These are phyloP conservation scores for Ramalina intermedia DNA, from an alignment of 495 filamentous ascomycete species.

Conservation along the genomic window DNA sequence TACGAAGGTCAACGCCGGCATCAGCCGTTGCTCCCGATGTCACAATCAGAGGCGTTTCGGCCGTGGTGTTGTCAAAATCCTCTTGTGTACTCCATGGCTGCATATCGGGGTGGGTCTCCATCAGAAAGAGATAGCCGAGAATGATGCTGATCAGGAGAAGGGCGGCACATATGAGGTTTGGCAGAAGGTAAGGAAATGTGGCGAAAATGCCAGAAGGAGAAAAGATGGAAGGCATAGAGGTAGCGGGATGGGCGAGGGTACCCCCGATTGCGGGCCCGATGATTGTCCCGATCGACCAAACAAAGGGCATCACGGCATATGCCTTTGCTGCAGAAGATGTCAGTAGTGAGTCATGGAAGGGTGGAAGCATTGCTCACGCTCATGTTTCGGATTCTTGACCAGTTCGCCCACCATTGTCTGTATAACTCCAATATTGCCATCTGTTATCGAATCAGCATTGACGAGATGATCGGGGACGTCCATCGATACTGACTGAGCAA, in stretches of 20 bases:
- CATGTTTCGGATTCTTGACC: constrained; percentile 64
- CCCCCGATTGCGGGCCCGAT: constrained; percentile 73
- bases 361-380: constrained; percentile 43
- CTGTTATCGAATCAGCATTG: neutral
- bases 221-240: constrained; percentile 51
- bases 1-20: constrained; percentile 52
- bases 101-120: constrained; percentile 73
- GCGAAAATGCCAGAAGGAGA: constrained; percentile 49
- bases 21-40: constrained; percentile 56
- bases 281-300: constrained; percentile 77
- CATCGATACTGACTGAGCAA: constrained; percentile 35
- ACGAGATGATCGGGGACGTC: neutral
- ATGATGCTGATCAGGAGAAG: constrained; percentile 61
- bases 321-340: constrained; percentile 42
- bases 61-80: constrained; percentile 39
- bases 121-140: constrained; percentile 54
- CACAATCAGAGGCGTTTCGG: constrained; percentile 55
- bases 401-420: constrained; percentile 87
- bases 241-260: constrained; percentile 57
- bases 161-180: constrained; percentile 61
- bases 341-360: neutral
- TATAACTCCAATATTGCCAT: constrained; percentile 80
- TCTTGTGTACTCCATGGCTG: constrained; percentile 41
- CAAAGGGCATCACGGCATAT: constrained; percentile 76
- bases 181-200: constrained; percentile 69